Percentiles rank a stretch among this genome's conserved stretches.
Conservation (phyloP, 805 yeast species). For the Brettanomyces anomalus region DNA sequence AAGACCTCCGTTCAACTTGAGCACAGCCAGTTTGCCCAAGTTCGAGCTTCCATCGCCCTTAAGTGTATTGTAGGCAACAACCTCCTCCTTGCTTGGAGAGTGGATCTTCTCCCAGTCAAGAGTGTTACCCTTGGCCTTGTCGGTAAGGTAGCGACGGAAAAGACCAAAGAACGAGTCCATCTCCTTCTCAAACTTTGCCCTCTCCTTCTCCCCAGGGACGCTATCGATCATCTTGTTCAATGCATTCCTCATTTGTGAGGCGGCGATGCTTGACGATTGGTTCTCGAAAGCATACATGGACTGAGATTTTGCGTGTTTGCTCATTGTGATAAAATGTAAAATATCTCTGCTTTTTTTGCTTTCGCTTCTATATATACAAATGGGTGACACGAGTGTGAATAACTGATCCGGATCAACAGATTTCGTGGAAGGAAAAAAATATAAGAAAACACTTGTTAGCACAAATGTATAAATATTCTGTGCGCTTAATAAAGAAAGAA, state of each 20-base stretch:
- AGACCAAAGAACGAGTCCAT: constrained; percentile 92
- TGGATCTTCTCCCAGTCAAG: constrained; percentile 94
- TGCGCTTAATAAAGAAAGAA: too few species aligned
- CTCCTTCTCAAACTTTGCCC: constrained; percentile 68
- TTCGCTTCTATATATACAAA: neutral
- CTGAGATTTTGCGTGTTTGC: constrained; percentile 61
- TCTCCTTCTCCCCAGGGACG: constrained; percentile 42
- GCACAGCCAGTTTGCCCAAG: constrained; percentile 81
- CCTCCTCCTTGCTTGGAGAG: constrained; percentile 86
- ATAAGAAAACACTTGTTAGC: too few species aligned
- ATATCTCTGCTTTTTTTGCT: neutral
- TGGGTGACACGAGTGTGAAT: neutral
- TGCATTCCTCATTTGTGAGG: constrained; percentile 96
- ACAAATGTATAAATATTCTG: too few species aligned
- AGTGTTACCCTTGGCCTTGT: constrained; percentile 77
- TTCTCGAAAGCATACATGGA: constrained; percentile 87
- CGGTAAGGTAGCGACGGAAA: constrained; percentile 85
- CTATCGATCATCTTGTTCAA: constrained; percentile 83
- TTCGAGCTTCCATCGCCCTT: constrained; percentile 31
- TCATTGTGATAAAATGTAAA: constrained; percentile 3
- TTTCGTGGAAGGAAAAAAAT: too few species aligned
- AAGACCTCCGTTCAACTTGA: constrained; percentile 95
- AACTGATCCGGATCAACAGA: too few species aligned
- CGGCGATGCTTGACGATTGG: constrained; percentile 90
- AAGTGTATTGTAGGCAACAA: constrained; percentile 63